Percentiles rank a stretch among this genome's conserved stretches.
phyloP scores from a whole-genome alignment of 768 basidiomycete genomes.

The Suillus placidus region DNA sequence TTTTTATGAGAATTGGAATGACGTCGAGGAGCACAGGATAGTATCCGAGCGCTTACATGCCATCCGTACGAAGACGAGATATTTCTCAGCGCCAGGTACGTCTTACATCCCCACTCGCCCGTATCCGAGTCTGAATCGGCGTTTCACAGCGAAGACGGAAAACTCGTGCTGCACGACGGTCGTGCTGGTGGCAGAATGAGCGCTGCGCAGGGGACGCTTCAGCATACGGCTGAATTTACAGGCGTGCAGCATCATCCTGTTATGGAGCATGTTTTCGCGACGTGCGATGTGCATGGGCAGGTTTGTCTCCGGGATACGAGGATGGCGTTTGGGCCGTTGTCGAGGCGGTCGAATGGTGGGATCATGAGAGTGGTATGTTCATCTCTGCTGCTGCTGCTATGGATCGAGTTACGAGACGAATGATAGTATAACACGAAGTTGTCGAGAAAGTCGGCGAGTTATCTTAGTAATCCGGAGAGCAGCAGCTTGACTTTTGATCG shows the following conservation, averaged over 20 bases:
- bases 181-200: conserved; percentile 41
- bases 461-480: conserved; percentile 62
- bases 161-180: conserved; percentile 62
- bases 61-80: conserved; percentile 71
- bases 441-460: conserved; percentile 41
- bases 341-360: conserved; percentile 48
- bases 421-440: conserved; percentile 50
- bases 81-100: conserved; percentile 44
- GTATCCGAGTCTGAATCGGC: neutral
- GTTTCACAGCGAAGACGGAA: conserved; percentile 67
- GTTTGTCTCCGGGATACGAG: conserved; percentile 71
- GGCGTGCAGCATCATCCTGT: conserved; percentile 68
- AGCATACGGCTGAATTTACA: conserved; percentile 58
- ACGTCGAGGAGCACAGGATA: conserved; percentile 48
- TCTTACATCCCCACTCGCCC: neutral
- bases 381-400: conserved; percentile 8
- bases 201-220: conserved; percentile 53
- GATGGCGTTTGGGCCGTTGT: conserved; percentile 69
- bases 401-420: conserved; percentile 20
- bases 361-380: conserved; percentile 58
- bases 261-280: conserved; percentile 70
- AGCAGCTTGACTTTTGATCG: conserved; percentile 71
- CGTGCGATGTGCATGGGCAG: conserved; percentile 58
- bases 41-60: conserved; percentile 63
- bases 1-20: neutral